Evolutionary conservation across 2,329 filamentous ascomycete species (phyloP).

Genomic region (Colletotrichum gloeosporioides): DNA sequence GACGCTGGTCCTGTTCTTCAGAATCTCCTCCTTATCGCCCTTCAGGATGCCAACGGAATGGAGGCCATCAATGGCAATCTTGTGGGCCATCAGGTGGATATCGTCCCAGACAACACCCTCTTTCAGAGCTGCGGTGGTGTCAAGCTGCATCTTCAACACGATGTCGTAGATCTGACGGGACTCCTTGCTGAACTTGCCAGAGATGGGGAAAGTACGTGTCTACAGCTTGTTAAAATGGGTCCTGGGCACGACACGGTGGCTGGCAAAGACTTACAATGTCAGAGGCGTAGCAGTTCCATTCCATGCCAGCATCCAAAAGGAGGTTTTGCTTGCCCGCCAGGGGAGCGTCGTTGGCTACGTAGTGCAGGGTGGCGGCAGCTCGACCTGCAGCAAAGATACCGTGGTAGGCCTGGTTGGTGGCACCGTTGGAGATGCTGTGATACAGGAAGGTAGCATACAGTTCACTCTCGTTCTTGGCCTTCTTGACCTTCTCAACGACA

Average conservation of each 20-base stretch:
- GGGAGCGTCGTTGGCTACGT: conserved; percentile 78
- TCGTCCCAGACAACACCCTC: conserved; percentile 81
- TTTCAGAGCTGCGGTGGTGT: conserved; percentile 75
- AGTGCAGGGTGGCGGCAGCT: conserved; percentile 86
- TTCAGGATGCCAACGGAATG: conserved; percentile 77
- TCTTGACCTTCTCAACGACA: conserved; percentile 64
- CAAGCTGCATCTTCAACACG: conserved; percentile 85
- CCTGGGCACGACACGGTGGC: background rate
- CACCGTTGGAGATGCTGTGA: conserved; percentile 75
- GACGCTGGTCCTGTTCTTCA: conserved; percentile 78
- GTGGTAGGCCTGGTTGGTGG: conserved; percentile 85
- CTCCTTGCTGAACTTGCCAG: conserved; percentile 72
- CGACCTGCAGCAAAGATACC: conserved; percentile 84
- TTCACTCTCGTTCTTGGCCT: conserved; percentile 78
- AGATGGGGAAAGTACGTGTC: conserved; percentile 87
- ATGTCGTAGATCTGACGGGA: conserved; percentile 80
- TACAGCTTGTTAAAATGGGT: conserved; percentile 48
- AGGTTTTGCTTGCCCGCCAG: conserved; percentile 77
- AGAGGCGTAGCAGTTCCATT: conserved; percentile 76
- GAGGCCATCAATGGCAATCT: conserved; percentile 81
- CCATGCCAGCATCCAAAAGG: conserved; percentile 83
- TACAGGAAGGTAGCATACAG: conserved; percentile 83
- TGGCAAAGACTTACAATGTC: conserved; percentile 53
- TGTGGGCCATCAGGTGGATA: conserved; percentile 80
- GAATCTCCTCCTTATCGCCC: conserved; percentile 72